Evolutionary conservation across 2,329 filamentous ascomycete species (phyloP), one percentile per base, ranked within the genome.

Genomic region (Sporothrix globosa): DNA sequence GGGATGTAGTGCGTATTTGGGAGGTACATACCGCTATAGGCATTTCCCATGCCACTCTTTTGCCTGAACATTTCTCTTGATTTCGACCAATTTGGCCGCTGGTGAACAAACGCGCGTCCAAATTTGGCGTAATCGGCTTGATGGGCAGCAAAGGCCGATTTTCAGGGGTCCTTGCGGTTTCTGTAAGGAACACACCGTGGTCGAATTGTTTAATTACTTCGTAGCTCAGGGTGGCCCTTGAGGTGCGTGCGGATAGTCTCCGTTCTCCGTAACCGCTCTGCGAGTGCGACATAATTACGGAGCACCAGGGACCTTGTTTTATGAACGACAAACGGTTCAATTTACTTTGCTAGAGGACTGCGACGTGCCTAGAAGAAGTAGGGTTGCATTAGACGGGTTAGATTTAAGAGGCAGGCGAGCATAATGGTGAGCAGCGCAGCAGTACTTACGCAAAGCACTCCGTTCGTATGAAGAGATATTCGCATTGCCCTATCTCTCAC

Each of bases 91-190:
- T 41, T 58, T 58, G 54, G 54, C 19, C 11, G 54, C n/a, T 19
- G 54, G n/a, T 9, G 14, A 11, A 19, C 6, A 4, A 9, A 9
- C n/a, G 44, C 10, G 4, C 19, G 7, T 44, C 58, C 58, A 61
- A 24, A 44, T 46, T 61, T 61, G 39, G 58, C 13, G 34, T 21
- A 5, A 44, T 30, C n/a, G 4, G n/a, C 54, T 61, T 3, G 13
- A 21, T 27, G 46, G 9, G 19, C n/a, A 24, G 39, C 11, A 24
- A 46, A 44, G 17, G 54, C 71, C 5, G 69, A 68, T 71, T 71
- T 72, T 71, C 69, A 73, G 69, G 71, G 53, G 71, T 54, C 17
- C 24, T 10, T 10, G 9, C 60, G 44, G 24, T n/a, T 39, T 46
- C 27, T 44, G 50, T 11, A 27, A 4, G n/a, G 67, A 41, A 44